These are phyloP conservation scores for Hypomyces rosellus DNA, from an alignment of 2,329 filamentous ascomycete species.

Conservation along the genomic window DNA sequence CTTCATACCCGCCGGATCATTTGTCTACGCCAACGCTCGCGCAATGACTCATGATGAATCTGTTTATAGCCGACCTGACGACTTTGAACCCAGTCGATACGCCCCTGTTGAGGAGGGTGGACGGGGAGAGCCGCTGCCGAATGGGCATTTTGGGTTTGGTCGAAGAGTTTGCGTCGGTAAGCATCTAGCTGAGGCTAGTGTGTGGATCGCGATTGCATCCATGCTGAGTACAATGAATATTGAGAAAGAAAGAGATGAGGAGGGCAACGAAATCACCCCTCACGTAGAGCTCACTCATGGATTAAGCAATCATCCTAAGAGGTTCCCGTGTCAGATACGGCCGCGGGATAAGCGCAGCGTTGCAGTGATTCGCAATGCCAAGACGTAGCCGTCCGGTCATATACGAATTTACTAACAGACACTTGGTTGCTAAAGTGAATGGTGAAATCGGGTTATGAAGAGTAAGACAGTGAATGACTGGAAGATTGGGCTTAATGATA, in stretches of 20 bases:
- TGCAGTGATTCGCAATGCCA: slow-evolving; percentile 5
- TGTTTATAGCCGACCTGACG: slow-evolving; percentile 35
- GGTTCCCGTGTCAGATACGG: slow-evolving; percentile 19
- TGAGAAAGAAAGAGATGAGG: slow-evolving; percentile 23
- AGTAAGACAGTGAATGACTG: too few species aligned
- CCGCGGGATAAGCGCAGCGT: slow-evolving; percentile 18
- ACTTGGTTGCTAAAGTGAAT: too few species aligned
- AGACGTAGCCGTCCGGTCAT: neutral
- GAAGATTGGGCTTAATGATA: too few species aligned
- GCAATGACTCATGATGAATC: slow-evolving; percentile 38
- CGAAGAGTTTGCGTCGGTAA: slow-evolving; percentile 45
- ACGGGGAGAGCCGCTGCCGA: slow-evolving; percentile 39
- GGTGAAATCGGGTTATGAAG: too few species aligned
- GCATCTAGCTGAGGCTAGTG: slow-evolving; percentile 40
- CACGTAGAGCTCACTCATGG: slow-evolving; percentile 21
- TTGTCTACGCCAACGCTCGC: slow-evolving; percentile 36
- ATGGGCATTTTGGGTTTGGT: slow-evolving; percentile 47
- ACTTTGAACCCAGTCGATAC: slow-evolving; percentile 42
- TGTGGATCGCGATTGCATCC: slow-evolving; percentile 35
- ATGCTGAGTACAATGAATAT: slow-evolving; percentile 34
- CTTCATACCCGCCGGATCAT: slow-evolving; percentile 49
- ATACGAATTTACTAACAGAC: too few species aligned
- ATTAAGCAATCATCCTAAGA: slow-evolving; percentile 21
- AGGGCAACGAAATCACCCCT: slow-evolving; percentile 29
- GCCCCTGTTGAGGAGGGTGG: slow-evolving; percentile 27